These are phyloP conservation scores for Globisporangium barbulae DNA, from an alignment of 352 stramenopile species.

Conservation along the genomic window DNA sequence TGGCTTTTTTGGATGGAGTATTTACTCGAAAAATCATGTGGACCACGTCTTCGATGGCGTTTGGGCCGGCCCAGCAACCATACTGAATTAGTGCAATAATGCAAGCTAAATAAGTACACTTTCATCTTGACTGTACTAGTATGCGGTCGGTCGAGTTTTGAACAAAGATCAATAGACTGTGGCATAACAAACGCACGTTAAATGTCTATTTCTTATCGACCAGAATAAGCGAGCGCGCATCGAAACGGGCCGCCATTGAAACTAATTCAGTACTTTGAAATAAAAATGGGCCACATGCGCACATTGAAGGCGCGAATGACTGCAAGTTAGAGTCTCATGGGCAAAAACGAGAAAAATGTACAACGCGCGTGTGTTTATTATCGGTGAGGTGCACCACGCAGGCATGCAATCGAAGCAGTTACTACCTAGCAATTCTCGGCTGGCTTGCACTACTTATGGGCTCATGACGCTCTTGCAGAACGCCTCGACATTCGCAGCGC, in stretches of 20 bases:
- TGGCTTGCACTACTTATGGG: slow-evolving; percentile 9
- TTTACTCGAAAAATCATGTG: not conserved
- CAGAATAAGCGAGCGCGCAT: too few species aligned
- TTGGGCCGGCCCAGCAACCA: not conserved
- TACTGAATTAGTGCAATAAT: not conserved
- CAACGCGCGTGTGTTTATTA: not conserved
- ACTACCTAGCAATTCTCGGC: not conserved
- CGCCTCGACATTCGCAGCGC: slow-evolving; percentile 65
- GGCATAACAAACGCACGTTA: too few species aligned
- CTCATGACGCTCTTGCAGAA: slow-evolving; percentile 80
- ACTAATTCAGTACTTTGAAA: not conserved
- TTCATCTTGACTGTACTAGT: not conserved
- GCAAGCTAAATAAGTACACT: not conserved
- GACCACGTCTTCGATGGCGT: not conserved
- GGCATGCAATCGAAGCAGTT: not conserved
- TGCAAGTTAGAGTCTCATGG: not conserved
- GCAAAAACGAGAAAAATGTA: not conserved
- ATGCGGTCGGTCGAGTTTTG: too few species aligned
- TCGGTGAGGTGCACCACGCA: not conserved
- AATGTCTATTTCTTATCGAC: too few species aligned
- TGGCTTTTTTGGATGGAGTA: too few species aligned
- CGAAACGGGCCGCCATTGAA: not conserved
- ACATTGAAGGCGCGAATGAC: not conserved
- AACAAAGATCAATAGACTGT: too few species aligned
- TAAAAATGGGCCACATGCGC: not conserved